Evolutionary conservation across 345 rosid genomes (phyloP).

Genomic region (Camelina neglecta): DNA sequence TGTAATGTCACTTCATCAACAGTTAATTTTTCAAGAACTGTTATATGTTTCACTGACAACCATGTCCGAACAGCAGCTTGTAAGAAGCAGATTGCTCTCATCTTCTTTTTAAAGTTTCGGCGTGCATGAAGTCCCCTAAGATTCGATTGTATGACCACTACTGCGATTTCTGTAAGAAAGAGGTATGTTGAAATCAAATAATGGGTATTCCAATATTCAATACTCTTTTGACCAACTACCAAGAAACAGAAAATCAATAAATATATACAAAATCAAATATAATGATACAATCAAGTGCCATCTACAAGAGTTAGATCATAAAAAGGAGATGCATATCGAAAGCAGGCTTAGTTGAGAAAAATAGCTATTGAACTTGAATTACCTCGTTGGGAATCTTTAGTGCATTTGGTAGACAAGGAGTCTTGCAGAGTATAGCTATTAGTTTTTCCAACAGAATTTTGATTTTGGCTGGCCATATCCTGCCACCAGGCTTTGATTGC

Average conservation of each 20-base stretch:
- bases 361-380: conserved; percentile 17
- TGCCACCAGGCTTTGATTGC: conserved; percentile 96
- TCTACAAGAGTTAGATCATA: conserved; percentile 2
- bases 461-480: conserved; percentile 71
- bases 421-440: conserved; percentile 41
- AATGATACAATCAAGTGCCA: conserved; percentile 18
- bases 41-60: conserved; percentile 57
- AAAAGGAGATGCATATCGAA: background rate
- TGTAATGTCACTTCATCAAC: conserved; percentile 35
- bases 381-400: conserved; percentile 55
- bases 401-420: conserved; percentile 42
- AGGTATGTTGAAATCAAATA: conserved; percentile 15
- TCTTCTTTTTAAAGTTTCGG: conserved; percentile 54
- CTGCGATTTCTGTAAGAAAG: conserved; percentile 61
- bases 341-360: conserved; percentile 16
- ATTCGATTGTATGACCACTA: conserved; percentile 65
- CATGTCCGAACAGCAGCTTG: conserved; percentile 62
- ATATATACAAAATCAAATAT: background rate
- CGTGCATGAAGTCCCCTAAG: conserved; percentile 55
- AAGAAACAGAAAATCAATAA: conserved; percentile 11
- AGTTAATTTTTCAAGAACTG: conserved; percentile 27
- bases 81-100: conserved; percentile 52
- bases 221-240: conserved; percentile 15
- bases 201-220: conserved; percentile 21
- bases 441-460: conserved; percentile 47